Evolutionary conservation across 768 basidiomycete species (phyloP).

Genomic region (Neoboletus magnificus): DNA sequence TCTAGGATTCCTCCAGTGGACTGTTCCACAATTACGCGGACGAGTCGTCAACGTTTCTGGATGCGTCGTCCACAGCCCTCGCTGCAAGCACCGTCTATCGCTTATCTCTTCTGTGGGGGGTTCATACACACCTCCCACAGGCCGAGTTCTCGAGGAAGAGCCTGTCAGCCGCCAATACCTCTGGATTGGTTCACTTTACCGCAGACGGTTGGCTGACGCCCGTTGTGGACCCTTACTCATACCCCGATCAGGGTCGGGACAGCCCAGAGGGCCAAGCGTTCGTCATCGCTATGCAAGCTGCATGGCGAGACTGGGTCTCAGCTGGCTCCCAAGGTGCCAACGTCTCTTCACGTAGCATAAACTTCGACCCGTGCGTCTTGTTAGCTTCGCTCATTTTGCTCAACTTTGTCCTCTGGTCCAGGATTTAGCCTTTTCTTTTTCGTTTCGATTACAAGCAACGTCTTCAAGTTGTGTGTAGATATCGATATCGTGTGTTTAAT

Average conservation of each 20-base stretch:
- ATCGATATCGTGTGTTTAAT: not conserved
- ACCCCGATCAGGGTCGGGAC: constrained; percentile 41
- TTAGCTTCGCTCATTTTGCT: not conserved
- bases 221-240: constrained; percentile 70
- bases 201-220: constrained; percentile 66
- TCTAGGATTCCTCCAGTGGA: constrained; percentile 10
- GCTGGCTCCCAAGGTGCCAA: constrained; percentile 54
- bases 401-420: not conserved
- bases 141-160: constrained; percentile 55
- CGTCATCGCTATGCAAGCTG: constrained; percentile 68
- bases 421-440: not conserved
- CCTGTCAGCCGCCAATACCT: constrained; percentile 25
- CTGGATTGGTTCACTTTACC: constrained; percentile 46
- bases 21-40: constrained; percentile 72
- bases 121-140: constrained; percentile 47
- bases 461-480: not conserved
- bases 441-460: not conserved
- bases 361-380: not conserved
- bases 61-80: constrained; percentile 70
- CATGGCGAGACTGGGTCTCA: constrained; percentile 70
- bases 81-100: constrained; percentile 77
- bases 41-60: constrained; percentile 57
- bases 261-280: constrained; percentile 83
- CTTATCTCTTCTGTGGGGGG: constrained; percentile 51
- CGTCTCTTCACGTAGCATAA: constrained; percentile 6